Evolutionary conservation across 2,329 filamentous ascomycete species (phyloP).

Genomic region (Coccinonectria pachysandricola): DNA sequence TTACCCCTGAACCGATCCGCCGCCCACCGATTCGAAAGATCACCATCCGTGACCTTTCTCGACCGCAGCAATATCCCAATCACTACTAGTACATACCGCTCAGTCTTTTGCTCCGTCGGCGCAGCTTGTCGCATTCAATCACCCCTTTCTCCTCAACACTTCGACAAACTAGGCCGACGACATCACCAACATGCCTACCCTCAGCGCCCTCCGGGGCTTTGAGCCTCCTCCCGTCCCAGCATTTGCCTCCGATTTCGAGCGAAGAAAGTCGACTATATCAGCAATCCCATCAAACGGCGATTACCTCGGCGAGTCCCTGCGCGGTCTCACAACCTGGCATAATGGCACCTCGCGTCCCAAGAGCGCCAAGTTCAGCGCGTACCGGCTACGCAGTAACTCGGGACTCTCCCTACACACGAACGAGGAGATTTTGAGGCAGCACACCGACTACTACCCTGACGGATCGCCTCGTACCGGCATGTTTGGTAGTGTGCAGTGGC

Average conservation of each 20-base stretch:
- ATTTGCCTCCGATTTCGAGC: constrained; percentile 15
- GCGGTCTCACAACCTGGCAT: constrained; percentile 13
- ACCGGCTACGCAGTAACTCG: constrained; percentile 33
- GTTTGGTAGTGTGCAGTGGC: constrained; percentile 8
- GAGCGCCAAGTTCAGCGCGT: constrained; percentile 20
- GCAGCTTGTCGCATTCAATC: background rate
- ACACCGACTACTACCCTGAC: constrained; percentile 34
- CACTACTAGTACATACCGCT: background rate
- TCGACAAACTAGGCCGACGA: constrained; percentile 1
- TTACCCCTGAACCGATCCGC: background rate
- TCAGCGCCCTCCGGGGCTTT: constrained; percentile 15
- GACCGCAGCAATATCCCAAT: background rate
- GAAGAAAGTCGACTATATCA: constrained; percentile 14
- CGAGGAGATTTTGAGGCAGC: constrained; percentile 32
- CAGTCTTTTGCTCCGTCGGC: background rate
- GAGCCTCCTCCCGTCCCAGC: constrained; percentile 14
- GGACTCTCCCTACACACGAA: constrained; percentile 36
- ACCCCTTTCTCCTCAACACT: background rate
- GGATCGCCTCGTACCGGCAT: constrained; percentile 22
- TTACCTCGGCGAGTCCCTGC: constrained; percentile 7
- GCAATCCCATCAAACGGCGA: constrained; percentile 11
- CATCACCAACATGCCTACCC: constrained; percentile 12
- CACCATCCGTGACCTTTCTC: background rate
- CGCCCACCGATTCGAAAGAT: background rate
- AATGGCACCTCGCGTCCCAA: constrained; percentile 12